phyloP scores from a whole-genome alignment of 495 filamentous ascomycete species.

The Trichoderma reesei region DNA sequence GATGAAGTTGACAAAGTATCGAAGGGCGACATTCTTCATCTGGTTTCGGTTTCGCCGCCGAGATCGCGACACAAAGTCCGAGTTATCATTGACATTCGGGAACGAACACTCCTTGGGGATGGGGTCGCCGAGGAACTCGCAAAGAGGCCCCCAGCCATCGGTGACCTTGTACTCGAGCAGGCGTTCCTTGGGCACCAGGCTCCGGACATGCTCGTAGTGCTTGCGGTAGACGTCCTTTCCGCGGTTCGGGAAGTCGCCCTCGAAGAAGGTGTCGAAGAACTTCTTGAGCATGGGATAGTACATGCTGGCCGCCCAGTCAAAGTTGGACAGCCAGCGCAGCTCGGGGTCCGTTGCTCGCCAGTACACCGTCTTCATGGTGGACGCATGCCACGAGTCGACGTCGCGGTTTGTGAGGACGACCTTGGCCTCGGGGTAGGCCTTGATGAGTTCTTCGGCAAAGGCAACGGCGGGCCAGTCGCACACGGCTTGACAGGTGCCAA shows the following conservation, averaged over 20 bases:
- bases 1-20: conserved; percentile 8
- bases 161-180: conserved; percentile 56
- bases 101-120: conserved; percentile 40
- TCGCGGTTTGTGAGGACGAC: conserved; percentile 32
- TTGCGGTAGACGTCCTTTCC: conserved; percentile 23
- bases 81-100: conserved; percentile 37
- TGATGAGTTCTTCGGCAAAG: conserved; percentile 31
- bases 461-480: conserved; percentile 30
- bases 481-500: conserved; percentile 17
- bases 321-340: conserved; percentile 16
- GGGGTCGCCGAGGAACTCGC: conserved; percentile 53
- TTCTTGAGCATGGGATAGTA: conserved; percentile 17
- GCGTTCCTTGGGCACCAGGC: conserved; percentile 15
- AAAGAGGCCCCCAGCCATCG: conserved; percentile 59
- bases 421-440: conserved; percentile 33
- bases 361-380: conserved; percentile 29
- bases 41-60: conserved; percentile 49
- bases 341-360: conserved; percentile 16
- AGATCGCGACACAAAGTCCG: conserved; percentile 50
- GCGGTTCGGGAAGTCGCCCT: conserved; percentile 20
- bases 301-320: conserved; percentile 20
- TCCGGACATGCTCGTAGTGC: conserved; percentile 22
- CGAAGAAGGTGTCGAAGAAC: conserved; percentile 21
- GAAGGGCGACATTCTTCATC: conserved; percentile 46
- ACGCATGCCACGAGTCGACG: conserved; percentile 35